These are phyloP conservation scores for Penicillium bialowiezense DNA, from an alignment of 495 filamentous ascomycete species.

Conservation along the genomic window DNA sequence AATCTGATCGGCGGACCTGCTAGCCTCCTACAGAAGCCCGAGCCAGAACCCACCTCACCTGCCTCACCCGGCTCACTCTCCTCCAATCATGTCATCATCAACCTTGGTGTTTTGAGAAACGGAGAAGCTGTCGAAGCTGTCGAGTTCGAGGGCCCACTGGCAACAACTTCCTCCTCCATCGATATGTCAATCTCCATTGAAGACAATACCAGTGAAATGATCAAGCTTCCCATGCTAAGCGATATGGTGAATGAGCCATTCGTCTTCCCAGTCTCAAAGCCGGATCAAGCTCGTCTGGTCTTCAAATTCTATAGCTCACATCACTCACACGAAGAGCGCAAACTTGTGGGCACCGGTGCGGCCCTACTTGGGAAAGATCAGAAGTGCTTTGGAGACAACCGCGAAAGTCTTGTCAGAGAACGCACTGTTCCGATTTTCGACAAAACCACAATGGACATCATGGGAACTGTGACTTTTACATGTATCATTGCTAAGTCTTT, in stretches of 20 bases:
- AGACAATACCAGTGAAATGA: conserved; percentile 1
- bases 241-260: conserved; percentile 27
- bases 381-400: conserved; percentile 14
- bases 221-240: conserved; percentile 24
- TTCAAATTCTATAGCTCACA: conserved; percentile 18
- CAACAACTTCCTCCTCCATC: background rate
- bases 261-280: conserved; percentile 16
- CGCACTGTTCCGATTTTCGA: conserved; percentile 27
- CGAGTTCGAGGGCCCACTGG: background rate
- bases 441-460: conserved; percentile 15
- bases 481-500: conserved; percentile 23
- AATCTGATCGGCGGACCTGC: conserved; percentile 2
- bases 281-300: conserved; percentile 9
- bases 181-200: conserved; percentile 10
- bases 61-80: background rate
- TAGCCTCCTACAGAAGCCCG: background rate
- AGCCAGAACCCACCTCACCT: background rate
- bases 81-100: conserved; percentile 5
- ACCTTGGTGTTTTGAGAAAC: conserved; percentile 11
- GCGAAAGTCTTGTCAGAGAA: conserved; percentile 30
- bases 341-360: conserved; percentile 17
- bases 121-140: conserved; percentile 6
- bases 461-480: conserved; percentile 30
- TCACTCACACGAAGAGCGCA: background rate
- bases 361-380: conserved; percentile 15